A percentile compares a stretch with the other conserved stretches of the same genome.
Evolutionary conservation across 2,329 filamentous ascomycete genomes (phyloP).

Genomic region (Pyrenophora graminea): DNA sequence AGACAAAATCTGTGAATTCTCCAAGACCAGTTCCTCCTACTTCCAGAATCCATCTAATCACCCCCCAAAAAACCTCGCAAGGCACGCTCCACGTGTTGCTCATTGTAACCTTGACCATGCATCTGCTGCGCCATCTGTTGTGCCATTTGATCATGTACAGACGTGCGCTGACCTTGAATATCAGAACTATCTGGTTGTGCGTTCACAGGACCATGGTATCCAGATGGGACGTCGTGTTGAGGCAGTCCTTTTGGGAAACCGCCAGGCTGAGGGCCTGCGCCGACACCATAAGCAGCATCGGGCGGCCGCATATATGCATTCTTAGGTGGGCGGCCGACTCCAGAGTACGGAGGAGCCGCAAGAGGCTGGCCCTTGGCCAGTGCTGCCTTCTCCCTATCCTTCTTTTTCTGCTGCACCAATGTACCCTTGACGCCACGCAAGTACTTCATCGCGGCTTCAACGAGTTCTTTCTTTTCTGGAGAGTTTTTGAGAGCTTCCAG

Average conservation of each 20-base stretch:
- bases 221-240: background rate
- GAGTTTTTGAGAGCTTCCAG: conserved; percentile 64
- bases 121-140: conserved; percentile 15
- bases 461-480: conserved; percentile 58
- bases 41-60: background rate
- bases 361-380: conserved; percentile 6
- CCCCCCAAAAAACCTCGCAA: conserved; percentile 30
- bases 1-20: too few species aligned
- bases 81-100: conserved; percentile 33
- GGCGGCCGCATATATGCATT: background rate
- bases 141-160: conserved; percentile 13
- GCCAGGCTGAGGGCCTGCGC: background rate
- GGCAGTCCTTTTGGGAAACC: background rate
- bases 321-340: background rate
- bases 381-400: conserved; percentile 37
- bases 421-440: conserved; percentile 61
- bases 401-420: conserved; percentile 59
- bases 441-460: conserved; percentile 61
- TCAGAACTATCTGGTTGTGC: conserved; percentile 10
- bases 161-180: conserved; percentile 3
- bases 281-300: background rate
- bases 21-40: too few species aligned
- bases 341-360: background rate
- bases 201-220: background rate
- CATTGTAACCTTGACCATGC: conserved; percentile 22